Conservation (phyloP, 1,139 yeast genomes). For the Kodamaea alishanica region DNA sequence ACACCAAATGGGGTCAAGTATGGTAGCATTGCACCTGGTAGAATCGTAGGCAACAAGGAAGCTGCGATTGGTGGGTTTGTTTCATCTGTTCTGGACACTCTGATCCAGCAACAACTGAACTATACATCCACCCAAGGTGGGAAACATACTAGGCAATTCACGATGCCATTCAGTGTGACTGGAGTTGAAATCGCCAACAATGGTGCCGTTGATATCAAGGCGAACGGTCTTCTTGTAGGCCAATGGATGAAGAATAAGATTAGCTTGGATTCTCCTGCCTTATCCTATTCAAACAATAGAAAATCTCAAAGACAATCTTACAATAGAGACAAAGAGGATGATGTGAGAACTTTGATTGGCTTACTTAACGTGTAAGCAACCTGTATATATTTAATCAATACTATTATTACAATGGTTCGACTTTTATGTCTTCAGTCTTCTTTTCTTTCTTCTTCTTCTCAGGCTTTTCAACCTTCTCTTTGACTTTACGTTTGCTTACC, state of each 20-base stretch:
- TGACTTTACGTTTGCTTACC: constrained; percentile 33
- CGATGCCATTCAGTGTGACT: constrained; percentile 41
- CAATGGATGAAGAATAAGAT: constrained; percentile 35
- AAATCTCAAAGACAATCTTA: no score
- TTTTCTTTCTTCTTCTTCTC: constrained; percentile 9
- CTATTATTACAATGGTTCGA: no score
- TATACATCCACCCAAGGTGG: constrained; percentile 42
- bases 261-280: constrained; percentile 15
- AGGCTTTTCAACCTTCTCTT: constrained; percentile 19
- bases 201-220: constrained; percentile 38
- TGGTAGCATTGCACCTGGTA: constrained; percentile 64
- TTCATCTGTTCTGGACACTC: constrained; percentile 39
- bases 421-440: no score
- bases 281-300: no score
- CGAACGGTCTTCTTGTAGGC: constrained; percentile 42
- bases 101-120: constrained; percentile 38
- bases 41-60: constrained; percentile 52
- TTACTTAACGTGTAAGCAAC: no score
- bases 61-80: constrained; percentile 80
- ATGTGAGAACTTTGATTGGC: no score
- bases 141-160: constrained; percentile 43
- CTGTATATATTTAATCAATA: no score
- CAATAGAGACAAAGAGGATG: no score
- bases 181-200: constrained; percentile 37
- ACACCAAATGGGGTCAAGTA: constrained; percentile 71